These are phyloP conservation scores for Sparassis latifolia DNA, from an alignment of 1,284 basidiomycete genomes.

Conservation along the genomic window DNA sequence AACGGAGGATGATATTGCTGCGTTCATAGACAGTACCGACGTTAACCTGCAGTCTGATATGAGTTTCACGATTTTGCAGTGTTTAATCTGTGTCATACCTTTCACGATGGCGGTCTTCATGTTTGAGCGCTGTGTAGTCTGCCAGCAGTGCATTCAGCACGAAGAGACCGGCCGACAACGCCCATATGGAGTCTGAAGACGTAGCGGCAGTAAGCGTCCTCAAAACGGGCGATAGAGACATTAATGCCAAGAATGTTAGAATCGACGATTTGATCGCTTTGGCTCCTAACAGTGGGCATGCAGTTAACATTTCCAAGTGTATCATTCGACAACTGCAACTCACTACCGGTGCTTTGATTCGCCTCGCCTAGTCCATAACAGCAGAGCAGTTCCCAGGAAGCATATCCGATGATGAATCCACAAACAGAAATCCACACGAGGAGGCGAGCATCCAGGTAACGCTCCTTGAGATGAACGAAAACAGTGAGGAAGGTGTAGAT, in stretches of 20 bases:
- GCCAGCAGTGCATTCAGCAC: constrained; percentile 57
- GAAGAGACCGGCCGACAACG: constrained; percentile 68
- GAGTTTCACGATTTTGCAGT: constrained; percentile 2
- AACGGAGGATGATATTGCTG: constrained; percentile 89
- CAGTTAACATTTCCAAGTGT: constrained; percentile 1
- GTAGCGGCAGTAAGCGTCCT: constrained; percentile 91
- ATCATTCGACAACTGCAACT: constrained; percentile 4
- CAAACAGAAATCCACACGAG: constrained; percentile 62
- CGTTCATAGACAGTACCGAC: constrained; percentile 91
- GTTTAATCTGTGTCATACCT: constrained; percentile 19
- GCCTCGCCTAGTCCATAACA: constrained; percentile 12
- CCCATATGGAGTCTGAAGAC: constrained; percentile 96
- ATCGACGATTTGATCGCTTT: constrained; percentile 71
- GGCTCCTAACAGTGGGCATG: constrained; percentile 36
- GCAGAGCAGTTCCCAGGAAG: constrained; percentile 56
- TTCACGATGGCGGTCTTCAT: constrained; percentile 29
- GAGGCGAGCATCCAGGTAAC: constrained; percentile 58
- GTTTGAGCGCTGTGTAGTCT: constrained; percentile 47
- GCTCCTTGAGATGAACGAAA: constrained; percentile 69
- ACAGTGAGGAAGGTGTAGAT: constrained; percentile 80
- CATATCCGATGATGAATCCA: constrained; percentile 56
- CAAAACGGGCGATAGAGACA: constrained; percentile 88
- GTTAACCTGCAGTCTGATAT: constrained; percentile 52
- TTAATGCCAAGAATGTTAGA: constrained; percentile 81
- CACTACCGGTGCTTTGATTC: neutral